Base-by-base conservation (phyloP, 2,329 filamentous ascomycete genomes). In the Monilinia fructigena region DNA sequence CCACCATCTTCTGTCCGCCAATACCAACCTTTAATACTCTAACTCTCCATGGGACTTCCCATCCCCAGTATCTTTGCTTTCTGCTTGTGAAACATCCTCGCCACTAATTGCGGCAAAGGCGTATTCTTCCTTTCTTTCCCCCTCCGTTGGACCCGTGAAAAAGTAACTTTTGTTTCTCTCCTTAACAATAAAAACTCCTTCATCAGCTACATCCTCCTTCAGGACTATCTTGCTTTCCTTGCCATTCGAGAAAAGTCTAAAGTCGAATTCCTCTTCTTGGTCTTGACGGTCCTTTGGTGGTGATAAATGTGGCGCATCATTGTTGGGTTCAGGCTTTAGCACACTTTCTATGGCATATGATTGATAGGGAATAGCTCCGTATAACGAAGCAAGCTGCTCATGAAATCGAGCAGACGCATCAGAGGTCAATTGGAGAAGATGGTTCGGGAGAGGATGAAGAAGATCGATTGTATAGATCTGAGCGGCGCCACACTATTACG, bases 1-100 rank as follows among this genome's bases (percentile, higher is more conserved):
- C 63, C 75, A 77, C 20, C 18, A 14, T 35, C 74, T 75, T n/a
- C 72, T 75, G 61, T 2, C 60, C 63, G 23, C 52, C 16, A n/a
- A 61, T 45, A 26, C 65, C 54, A n/a, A 79, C 72, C 1, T 71
- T 75, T 42, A 86, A 77, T 40, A 76, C 78, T 4, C 77, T 80
- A 18, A 87, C 84, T 66, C 81, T 81, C 86, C 86, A 89, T 1
- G 86, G 85, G 70, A 85, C 79, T 74, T 88, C 85, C 53, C 85
- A 75, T 0, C 86, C 86, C 85, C 85, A 88, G 8, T 79, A 79
- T 64, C 81, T 78, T 70, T 74, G 76, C 55, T 71, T 73, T n/a
- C 81, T 80, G 68, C 79, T 28, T 72, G 72, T 2, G 83, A 62
- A 18, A 89, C 75, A 18, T 84, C 80, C n/a, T 83, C 81, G 7